Evolutionary conservation across 2,329 filamentous ascomycete species (phyloP), one percentile per base, ranked within the genome.

Genomic region (Arthrobotrys conoides): DNA sequence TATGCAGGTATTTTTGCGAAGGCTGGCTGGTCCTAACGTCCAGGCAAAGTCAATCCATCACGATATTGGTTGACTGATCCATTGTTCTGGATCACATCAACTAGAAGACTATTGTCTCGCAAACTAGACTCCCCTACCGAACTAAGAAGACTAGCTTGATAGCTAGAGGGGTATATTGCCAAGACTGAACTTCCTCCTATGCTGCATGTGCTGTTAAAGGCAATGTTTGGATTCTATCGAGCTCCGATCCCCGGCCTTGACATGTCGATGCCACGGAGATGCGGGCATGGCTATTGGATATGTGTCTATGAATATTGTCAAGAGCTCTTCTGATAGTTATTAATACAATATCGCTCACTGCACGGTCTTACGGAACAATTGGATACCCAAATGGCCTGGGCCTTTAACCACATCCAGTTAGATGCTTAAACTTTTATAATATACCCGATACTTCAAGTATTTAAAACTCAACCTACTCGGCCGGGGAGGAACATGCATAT

Each of bases 11-110:
- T 24, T n/a, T 14, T 27, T 18, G n/a, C 36, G 20, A 27, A 36
- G 57, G 27, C 27, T 6, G 6, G 6, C 27, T 30, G 27, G 36
- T 27, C 36, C 18, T n/a, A 14, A n/a, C 57, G 57, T 44, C 57
- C 33, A 44, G 36, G 3, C 57, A 61, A 44, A 61, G 33, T 61
- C 57, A 61, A 61, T 61, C 18, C 20, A 61, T 44, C 20, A 5
- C 4, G 8, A 30, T 59, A 38, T 38, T 14, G 20, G 38, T 38
- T 9, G 5, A 10, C 53, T 9, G 53, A 59, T 22, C 30, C 27
- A 38, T 30, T n/a, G 53, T 14, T 38, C 51, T 33, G 27, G 51
- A 33, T 10, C 1, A 55, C 14, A 53, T 30, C 12, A 6, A 30
- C 6, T 30, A 30, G 1, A 24, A n/a, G n/a, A n/a, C n/a, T n/a